Evolutionary conservation across 2,329 filamentous ascomycete genomes (phyloP).

Genomic region (Beauveria bassiana): DNA sequence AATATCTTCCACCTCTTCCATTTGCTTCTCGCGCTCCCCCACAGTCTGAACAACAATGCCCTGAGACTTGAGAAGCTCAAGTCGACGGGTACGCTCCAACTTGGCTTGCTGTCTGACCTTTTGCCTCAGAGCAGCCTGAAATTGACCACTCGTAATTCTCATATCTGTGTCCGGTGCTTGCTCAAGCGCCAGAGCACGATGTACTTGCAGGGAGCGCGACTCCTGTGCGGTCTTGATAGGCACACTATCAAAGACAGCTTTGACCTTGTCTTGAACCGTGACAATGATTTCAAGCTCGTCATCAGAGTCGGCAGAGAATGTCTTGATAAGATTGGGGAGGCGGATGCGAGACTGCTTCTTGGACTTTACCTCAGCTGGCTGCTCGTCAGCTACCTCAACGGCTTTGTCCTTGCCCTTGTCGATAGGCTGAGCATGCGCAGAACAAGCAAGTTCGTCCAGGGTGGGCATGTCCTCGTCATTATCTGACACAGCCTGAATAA

Average conservation of each 20-base stretch:
- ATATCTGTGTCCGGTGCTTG: conserved; percentile 49
- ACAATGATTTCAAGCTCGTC: conserved; percentile 59
- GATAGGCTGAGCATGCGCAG: conserved; percentile 24
- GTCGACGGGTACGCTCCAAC: conserved; percentile 65
- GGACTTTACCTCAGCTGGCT: conserved; percentile 19
- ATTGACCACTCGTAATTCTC: conserved; percentile 60
- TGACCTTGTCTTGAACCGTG: conserved; percentile 42
- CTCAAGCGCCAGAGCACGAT: conserved; percentile 70
- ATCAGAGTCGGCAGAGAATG: conserved; percentile 37
- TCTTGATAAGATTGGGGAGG: conserved; percentile 33
- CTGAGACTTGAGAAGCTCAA: conserved; percentile 69
- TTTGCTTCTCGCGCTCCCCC: conserved; percentile 77
- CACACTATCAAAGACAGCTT: conserved; percentile 62
- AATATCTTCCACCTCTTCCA: conserved; percentile 79
- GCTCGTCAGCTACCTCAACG: conserved; percentile 14
- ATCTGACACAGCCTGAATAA: conserved; percentile 15
- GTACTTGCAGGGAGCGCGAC: conserved; percentile 52
- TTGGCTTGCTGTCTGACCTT: conserved; percentile 75
- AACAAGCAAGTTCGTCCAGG: conserved; percentile 24
- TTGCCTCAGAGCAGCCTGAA: conserved; percentile 60
- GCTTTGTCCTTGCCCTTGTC: conserved; percentile 58
- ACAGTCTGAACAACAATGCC: conserved; percentile 76
- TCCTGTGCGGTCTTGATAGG: conserved; percentile 57
- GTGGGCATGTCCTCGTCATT: conserved; percentile 30
- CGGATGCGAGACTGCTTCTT: conserved; percentile 46